These are phyloP conservation scores for Boletus austroedulis DNA, from an alignment of 1,284 basidiomycete species.

Conservation along the genomic window DNA sequence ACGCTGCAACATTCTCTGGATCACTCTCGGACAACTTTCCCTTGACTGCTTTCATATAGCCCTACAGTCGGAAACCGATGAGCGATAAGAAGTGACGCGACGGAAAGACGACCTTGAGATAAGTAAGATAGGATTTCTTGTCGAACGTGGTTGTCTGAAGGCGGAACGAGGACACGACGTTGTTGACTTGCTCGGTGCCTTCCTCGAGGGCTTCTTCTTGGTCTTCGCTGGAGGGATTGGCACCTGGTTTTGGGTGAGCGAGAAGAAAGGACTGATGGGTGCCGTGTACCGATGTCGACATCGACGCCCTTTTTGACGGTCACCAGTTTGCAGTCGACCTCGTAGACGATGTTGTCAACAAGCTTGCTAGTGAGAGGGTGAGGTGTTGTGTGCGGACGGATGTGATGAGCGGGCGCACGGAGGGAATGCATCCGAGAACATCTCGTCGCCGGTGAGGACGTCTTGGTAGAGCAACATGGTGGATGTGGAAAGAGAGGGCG, in stretches of 20 bases:
- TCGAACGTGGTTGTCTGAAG: slow-evolving; percentile 84
- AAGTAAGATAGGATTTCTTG: slow-evolving; percentile 85
- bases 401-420: slow-evolving; percentile 44
- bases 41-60: slow-evolving; percentile 84
- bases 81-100: background rate
- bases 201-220: slow-evolving; percentile 81
- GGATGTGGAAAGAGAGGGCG: slow-evolving; percentile 16
- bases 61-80: slow-evolving; percentile 41
- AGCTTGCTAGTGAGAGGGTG: slow-evolving; percentile 55
- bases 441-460: slow-evolving; percentile 82
- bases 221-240: slow-evolving; percentile 92
- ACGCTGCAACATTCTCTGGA: slow-evolving; percentile 71
- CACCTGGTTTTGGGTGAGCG: slow-evolving; percentile 50
- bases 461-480: slow-evolving; percentile 79
- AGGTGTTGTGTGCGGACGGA: background rate
- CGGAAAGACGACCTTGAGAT: slow-evolving; percentile 71
- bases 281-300: slow-evolving; percentile 76
- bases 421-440: slow-evolving; percentile 93
- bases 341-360: slow-evolving; percentile 84
- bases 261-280: background rate
- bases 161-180: slow-evolving; percentile 91
- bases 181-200: slow-evolving; percentile 78
- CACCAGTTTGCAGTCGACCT: slow-evolving; percentile 84
- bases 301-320: slow-evolving; percentile 76
- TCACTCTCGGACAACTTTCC: slow-evolving; percentile 53